Evolutionary conservation across 179 eudicot species (phyloP).

Genomic region (Sideroxylon spinosum): DNA sequence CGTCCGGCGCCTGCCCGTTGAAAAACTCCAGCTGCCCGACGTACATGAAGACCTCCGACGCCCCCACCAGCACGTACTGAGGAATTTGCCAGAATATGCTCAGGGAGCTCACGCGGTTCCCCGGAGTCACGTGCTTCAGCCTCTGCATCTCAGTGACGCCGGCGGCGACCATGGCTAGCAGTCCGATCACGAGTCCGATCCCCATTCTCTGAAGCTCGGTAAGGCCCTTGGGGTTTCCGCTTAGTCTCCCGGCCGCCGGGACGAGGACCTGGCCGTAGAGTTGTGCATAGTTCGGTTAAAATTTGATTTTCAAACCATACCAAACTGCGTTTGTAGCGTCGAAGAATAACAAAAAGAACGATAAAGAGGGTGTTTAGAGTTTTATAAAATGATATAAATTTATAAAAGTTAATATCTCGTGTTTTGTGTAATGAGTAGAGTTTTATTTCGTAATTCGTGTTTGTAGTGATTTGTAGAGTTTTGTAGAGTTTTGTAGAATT

Average conservation of each 20-base stretch:
- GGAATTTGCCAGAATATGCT: slow-evolving; percentile 57
- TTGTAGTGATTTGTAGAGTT: too few relatives aligned
- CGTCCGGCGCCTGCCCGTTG: slow-evolving; percentile 57
- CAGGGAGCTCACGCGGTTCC: slow-evolving; percentile 24
- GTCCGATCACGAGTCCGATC: slow-evolving; percentile 43
- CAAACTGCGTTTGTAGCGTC: too few relatives aligned
- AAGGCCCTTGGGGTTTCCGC: slow-evolving; percentile 47
- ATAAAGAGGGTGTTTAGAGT: too few relatives aligned
- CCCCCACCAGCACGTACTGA: slow-evolving; percentile 49
- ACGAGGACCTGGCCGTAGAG: slow-evolving; percentile 43
- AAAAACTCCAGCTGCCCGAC: slow-evolving; percentile 59
- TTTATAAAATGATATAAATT: too few relatives aligned
- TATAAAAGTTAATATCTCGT: too few relatives aligned
- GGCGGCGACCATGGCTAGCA: slow-evolving; percentile 52
- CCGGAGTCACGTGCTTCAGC: slow-evolving; percentile 24
- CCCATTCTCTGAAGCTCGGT: slow-evolving; percentile 63
- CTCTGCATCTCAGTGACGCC: slow-evolving; percentile 41
- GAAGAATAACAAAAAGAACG: too few relatives aligned
- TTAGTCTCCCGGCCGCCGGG: slow-evolving; percentile 33
- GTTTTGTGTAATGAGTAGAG: too few relatives aligned
- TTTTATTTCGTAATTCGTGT: too few relatives aligned
- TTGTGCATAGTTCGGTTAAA: too few relatives aligned
- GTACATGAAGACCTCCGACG: slow-evolving; percentile 61
- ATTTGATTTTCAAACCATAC: too few relatives aligned
- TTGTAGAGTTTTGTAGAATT: too few relatives aligned